Percentiles rank a stretch among this genome's conserved stretches.
Conservation (phyloP, 1,139 yeast genomes). For the Suhomyces taliae region DNA sequence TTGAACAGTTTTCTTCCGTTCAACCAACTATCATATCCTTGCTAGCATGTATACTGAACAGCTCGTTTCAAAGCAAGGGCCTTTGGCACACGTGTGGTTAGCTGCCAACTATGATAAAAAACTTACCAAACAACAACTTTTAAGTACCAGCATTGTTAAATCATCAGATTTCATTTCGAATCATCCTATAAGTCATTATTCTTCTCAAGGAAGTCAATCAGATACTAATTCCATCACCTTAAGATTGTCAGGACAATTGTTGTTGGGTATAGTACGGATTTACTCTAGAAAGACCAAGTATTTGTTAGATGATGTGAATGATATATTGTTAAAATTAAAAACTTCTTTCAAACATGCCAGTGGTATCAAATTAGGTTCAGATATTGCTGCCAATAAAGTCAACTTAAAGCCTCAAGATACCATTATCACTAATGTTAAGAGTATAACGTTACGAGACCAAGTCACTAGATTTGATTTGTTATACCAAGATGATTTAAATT, state of each 20-base stretch:
- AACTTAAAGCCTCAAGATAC: slow-evolving; percentile 52
- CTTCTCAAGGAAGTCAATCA: slow-evolving; percentile 10
- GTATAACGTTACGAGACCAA: slow-evolving; percentile 68
- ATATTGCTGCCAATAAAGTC: slow-evolving; percentile 24
- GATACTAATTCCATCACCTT: slow-evolving; percentile 55
- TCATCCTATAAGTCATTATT: slow-evolving; percentile 18
- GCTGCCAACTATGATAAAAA: slow-evolving; percentile 88
- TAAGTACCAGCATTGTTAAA: slow-evolving; percentile 68
- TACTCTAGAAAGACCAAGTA: slow-evolving; percentile 86
- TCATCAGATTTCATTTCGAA: slow-evolving; percentile 58
- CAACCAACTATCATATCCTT: neutral
- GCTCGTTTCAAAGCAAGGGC: slow-evolving; percentile 67
- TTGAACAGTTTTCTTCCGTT: neutral
- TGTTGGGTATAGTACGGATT: slow-evolving; percentile 86
- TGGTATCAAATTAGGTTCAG: slow-evolving; percentile 34
- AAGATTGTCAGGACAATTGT: slow-evolving; percentile 82
- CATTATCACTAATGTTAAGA: slow-evolving; percentile 53
- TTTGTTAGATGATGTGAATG: slow-evolving; percentile 80
- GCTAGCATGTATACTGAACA: slow-evolving; percentile 37
- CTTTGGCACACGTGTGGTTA: slow-evolving; percentile 88
- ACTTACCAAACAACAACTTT: slow-evolving; percentile 71
- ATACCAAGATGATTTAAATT: slow-evolving; percentile 60
- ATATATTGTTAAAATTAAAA: slow-evolving; percentile 71
- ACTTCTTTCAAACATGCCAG: slow-evolving; percentile 60
- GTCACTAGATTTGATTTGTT: slow-evolving; percentile 77